Evolutionary conservation across 371 early-diverging fungal genomes (phyloP).

Genomic region (Mortierella sp.): DNA sequence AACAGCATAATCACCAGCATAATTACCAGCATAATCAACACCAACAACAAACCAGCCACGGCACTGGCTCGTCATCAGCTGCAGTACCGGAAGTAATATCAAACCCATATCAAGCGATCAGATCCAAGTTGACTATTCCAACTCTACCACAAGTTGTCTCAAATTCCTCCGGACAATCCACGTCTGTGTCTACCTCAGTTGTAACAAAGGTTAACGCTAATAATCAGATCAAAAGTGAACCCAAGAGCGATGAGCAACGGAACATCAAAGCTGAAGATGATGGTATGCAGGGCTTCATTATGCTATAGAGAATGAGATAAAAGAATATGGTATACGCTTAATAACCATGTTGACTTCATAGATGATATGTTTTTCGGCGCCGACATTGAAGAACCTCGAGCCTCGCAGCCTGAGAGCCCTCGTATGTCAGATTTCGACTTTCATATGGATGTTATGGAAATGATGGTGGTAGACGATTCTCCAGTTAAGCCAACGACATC

Average conservation of each 20-base stretch:
- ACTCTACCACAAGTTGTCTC: not conserved
- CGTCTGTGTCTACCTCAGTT: not conserved
- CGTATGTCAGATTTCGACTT: slow-evolving; percentile 45
- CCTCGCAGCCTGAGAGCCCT: slow-evolving; percentile 37
- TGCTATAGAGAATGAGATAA: not conserved
- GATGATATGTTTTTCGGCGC: slow-evolving; percentile 38
- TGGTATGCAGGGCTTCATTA: slow-evolving; percentile 6
- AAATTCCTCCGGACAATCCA: not conserved
- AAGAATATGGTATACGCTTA: not conserved
- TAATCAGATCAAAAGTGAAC: not conserved
- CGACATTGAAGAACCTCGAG: slow-evolving; percentile 33
- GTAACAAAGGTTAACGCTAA: not conserved
- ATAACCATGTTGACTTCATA: slow-evolving; percentile 5
- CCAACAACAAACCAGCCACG: not conserved
- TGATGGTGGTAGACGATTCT: slow-evolving; percentile 31
- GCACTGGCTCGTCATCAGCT: slow-evolving; percentile 11
- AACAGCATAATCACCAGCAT: not conserved
- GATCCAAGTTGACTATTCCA: not conserved
- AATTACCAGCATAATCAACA: slow-evolving; percentile 7
- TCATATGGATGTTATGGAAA: slow-evolving; percentile 22
- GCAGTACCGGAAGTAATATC: not conserved
- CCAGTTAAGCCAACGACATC: slow-evolving; percentile 19
- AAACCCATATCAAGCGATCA: not conserved
- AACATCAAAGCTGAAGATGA: slow-evolving; percentile 19
- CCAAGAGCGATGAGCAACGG: not conserved